phyloP scores from a whole-genome alignment of 768 basidiomycete genomes.

The Daedaleopsis nitida region DNA sequence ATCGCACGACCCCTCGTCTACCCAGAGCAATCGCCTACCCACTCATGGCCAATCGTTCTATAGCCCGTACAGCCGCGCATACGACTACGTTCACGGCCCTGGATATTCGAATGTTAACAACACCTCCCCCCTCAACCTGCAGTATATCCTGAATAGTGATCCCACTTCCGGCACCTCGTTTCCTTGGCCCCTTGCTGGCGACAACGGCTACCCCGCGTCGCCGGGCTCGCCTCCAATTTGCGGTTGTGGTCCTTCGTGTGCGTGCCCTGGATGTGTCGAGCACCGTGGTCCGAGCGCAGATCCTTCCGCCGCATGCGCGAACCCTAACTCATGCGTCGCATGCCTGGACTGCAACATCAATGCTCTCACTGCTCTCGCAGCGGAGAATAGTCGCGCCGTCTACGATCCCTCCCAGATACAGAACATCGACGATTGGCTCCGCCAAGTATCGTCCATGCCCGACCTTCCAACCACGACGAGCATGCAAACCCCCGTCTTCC shows the following conservation, averaged over 20 bases:
- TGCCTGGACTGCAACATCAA: constrained; percentile 70
- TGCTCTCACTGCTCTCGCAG: constrained; percentile 45
- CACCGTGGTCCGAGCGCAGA: constrained; percentile 46
- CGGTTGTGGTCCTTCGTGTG: constrained; percentile 63
- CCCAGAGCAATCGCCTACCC: constrained; percentile 45
- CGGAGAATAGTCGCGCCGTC: constrained; percentile 38
- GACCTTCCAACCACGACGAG: constrained; percentile 28
- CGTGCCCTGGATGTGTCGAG: constrained; percentile 65
- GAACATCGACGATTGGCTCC: constrained; percentile 64
- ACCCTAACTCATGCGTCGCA: constrained; percentile 42
- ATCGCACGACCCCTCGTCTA: constrained; percentile 49
- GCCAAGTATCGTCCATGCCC: constrained; percentile 42
- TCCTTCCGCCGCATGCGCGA: constrained; percentile 31
- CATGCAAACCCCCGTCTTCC: background rate
- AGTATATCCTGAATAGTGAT: background rate
- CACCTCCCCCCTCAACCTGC: background rate
- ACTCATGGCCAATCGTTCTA: constrained; percentile 54
- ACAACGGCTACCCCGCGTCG: constrained; percentile 5
- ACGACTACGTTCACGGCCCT: constrained; percentile 49
- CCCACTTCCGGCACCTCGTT: constrained; percentile 8
- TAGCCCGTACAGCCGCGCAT: constrained; percentile 71
- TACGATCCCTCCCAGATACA: constrained; percentile 44
- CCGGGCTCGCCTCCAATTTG: constrained; percentile 51
- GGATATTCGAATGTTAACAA: constrained; percentile 22
- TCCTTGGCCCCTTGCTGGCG: constrained; percentile 4